Conservation (phyloP, 2,329 filamentous ascomycete species). For the Talaromyces sp. region DNA sequence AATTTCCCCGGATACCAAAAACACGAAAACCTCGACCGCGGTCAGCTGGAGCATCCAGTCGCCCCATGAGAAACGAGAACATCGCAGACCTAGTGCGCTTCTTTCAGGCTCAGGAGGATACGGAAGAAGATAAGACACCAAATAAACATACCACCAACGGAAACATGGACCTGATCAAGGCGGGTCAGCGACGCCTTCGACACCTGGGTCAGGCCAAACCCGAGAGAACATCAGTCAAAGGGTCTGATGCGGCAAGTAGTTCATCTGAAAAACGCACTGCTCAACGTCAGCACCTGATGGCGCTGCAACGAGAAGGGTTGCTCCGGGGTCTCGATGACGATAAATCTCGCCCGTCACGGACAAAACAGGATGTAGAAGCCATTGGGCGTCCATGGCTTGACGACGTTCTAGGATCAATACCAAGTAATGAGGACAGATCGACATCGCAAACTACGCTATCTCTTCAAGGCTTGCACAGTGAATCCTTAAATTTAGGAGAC, state of each 20-base stretch:
- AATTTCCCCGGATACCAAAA: background rate
- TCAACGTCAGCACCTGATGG: conserved; percentile 24
- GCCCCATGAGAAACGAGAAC: conserved; percentile 27
- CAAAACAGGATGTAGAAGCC: conserved; percentile 31
- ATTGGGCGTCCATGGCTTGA: conserved; percentile 37
- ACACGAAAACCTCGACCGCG: conserved; percentile 22
- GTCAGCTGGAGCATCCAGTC: conserved; percentile 29
- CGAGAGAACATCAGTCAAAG: conserved; percentile 7
- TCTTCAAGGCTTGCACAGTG: conserved; percentile 15
- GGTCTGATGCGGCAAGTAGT: conserved; percentile 3
- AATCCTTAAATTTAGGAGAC: conserved; percentile 27
- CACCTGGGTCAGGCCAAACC: conserved; percentile 30
- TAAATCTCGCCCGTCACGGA: conserved; percentile 25
- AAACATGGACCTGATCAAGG: conserved; percentile 26
- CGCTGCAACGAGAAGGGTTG: conserved; percentile 30
- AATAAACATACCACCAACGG: conserved; percentile 21
- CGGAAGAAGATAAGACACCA: conserved; percentile 4
- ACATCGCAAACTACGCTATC: conserved; percentile 20
- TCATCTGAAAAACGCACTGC: conserved; percentile 12
- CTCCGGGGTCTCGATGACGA: conserved; percentile 16
- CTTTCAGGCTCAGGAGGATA: conserved; percentile 24
- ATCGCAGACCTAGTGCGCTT: conserved; percentile 34
- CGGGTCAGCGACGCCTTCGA: conserved; percentile 33
- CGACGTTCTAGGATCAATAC: conserved; percentile 21
- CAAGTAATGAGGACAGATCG: conserved; percentile 8